phyloP scores from a whole-genome alignment of 169 alveolate species.

The Cryptosporidium andersoni region DNA sequence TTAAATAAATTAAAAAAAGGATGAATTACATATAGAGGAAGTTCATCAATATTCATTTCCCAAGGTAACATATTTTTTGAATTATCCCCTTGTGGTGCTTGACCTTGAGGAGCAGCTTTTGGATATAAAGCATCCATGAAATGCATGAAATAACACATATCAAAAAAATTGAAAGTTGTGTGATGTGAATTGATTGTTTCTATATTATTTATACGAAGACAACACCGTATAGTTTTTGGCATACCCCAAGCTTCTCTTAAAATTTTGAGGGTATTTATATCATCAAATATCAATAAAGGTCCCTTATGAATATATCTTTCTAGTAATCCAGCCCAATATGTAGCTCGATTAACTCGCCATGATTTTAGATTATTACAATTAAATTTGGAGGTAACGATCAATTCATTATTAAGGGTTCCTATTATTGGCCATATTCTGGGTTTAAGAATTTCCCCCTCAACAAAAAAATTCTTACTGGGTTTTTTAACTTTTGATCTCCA shows the following conservation, averaged over 20 bases:
- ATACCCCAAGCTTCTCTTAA: constrained; percentile 18
- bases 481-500: constrained; percentile 27
- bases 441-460: background rate
- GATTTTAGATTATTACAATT: constrained; percentile 38
- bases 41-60: constrained; percentile 27
- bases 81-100: background rate
- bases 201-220: background rate
- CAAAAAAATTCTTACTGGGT: background rate
- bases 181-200: background rate
- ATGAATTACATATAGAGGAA: constrained; percentile 19
- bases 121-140: constrained; percentile 18
- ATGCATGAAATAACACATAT: constrained; percentile 49
- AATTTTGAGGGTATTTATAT: background rate
- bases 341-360: constrained; percentile 67
- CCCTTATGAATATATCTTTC: constrained; percentile 61
- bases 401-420: constrained; percentile 21
- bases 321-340: constrained; percentile 69
- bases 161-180: constrained; percentile 42
- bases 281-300: constrained; percentile 16
- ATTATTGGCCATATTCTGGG: constrained; percentile 58
- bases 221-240: background rate
- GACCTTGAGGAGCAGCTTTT: background rate
- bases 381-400: constrained; percentile 16
- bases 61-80: background rate
- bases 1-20: constrained; percentile 11